A percentile compares a stretch with the other conserved stretches of the same genome.
Conservation (phyloP, 805 yeast species). For the Candida patagonica region DNA sequence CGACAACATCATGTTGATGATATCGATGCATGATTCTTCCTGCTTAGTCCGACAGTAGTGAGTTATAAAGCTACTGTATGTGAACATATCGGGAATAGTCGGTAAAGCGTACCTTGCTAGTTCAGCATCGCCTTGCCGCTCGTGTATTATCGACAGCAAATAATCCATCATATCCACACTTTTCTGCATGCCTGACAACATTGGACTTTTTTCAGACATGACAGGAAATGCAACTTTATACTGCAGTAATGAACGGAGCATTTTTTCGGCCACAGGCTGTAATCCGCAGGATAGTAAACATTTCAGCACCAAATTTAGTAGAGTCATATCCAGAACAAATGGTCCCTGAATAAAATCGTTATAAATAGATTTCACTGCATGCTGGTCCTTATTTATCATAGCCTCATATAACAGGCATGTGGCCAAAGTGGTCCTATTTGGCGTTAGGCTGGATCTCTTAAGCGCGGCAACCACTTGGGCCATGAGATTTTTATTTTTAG, state of each 20-base stretch:
- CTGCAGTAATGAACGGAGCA: slow-evolving; percentile 7
- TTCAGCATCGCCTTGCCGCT: not conserved
- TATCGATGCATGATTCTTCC: slow-evolving; percentile 2
- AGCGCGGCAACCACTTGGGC: slow-evolving; percentile 13
- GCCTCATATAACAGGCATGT: slow-evolving; percentile 18
- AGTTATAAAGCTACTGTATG: slow-evolving; percentile 17
- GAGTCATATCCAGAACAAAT: slow-evolving; percentile 20
- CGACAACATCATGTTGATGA: slow-evolving; percentile 16
- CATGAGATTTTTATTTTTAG: slow-evolving; percentile 12
- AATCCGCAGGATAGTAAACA: slow-evolving; percentile 18
- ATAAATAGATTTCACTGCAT: slow-evolving; percentile 12
- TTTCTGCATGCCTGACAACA: slow-evolving; percentile 9
- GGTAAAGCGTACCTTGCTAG: not conserved
- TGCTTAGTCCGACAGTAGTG: slow-evolving; percentile 13
- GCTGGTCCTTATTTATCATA: slow-evolving; percentile 8
- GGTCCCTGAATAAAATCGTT: slow-evolving; percentile 14
- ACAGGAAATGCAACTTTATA: slow-evolving; percentile 1
- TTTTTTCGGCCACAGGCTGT: slow-evolving; percentile 14
- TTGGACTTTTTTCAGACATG: not conserved
- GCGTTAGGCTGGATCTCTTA: slow-evolving; percentile 8
- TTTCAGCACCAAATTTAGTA: slow-evolving; percentile 19
- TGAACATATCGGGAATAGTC: slow-evolving; percentile 3
- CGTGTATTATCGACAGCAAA: slow-evolving; percentile 6
- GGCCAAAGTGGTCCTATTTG: slow-evolving; percentile 27
- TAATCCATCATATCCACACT: slow-evolving; percentile 14